A percentile compares a stretch with the other conserved stretches of the same genome.
Evolutionary conservation across 345 rosid species (phyloP).

Genomic region (Firmiana major): DNA sequence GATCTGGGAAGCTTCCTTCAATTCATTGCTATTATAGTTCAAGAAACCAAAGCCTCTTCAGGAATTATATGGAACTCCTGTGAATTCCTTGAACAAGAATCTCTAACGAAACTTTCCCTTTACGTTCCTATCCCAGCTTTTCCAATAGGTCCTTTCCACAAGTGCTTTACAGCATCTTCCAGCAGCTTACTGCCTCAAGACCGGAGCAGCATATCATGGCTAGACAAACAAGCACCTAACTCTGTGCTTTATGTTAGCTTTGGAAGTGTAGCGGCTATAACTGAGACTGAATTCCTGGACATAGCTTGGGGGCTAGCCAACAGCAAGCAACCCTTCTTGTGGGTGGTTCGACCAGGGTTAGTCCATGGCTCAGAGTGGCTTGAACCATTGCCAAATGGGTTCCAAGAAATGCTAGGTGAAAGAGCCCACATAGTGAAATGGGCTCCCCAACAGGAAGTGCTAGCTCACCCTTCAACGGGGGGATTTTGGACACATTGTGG

Average conservation of each 20-base stretch:
- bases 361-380: conserved; percentile 33
- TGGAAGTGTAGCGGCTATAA: conserved; percentile 48
- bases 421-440: conserved; percentile 57
- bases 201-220: conserved; percentile 42
- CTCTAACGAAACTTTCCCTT: conserved; percentile 20
- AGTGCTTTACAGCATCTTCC: conserved; percentile 23
- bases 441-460: conserved; percentile 62
- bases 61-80: conserved; percentile 55
- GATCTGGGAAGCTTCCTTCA: conserved; percentile 15
- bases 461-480: conserved; percentile 51
- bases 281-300: conserved; percentile 37
- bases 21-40: conserved; percentile 15
- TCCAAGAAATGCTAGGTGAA: conserved; percentile 32
- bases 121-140: conserved; percentile 36
- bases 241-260: conserved; percentile 61
- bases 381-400: conserved; percentile 38
- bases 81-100: conserved; percentile 41
- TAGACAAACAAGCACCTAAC: conserved; percentile 37
- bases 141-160: conserved; percentile 50
- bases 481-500: conserved; percentile 68
- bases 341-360: conserved; percentile 56
- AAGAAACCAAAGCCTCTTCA: conserved; percentile 32
- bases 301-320: conserved; percentile 55
- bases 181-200: conserved; percentile 35
- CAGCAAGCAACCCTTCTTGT: conserved; percentile 48